phyloP scores from a whole-genome alignment of 176 grass and related monocot genomes.

The Cenchrus purpureus region DNA sequence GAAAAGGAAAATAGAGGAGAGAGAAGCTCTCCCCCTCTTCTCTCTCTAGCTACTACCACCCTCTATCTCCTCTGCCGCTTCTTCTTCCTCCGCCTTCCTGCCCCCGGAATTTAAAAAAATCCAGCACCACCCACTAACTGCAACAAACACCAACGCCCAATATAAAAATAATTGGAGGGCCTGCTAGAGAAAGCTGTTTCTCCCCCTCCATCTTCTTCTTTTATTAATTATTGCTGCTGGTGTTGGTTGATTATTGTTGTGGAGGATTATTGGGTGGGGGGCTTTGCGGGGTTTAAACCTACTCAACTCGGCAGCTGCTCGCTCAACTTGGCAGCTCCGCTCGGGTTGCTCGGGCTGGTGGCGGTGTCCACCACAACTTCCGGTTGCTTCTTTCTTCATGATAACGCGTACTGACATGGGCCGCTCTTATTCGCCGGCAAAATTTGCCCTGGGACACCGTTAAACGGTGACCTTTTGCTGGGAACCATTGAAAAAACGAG shows the following conservation, averaged over 20 bases:
- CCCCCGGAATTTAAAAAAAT: neutral
- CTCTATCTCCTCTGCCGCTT: neutral
- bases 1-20: conserved; percentile 35
- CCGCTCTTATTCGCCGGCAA: conserved; percentile 2
- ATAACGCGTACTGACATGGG: conserved; percentile 41
- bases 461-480: too few species aligned
- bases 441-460: too few species aligned
- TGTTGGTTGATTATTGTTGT: conserved; percentile 30
- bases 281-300: conserved; percentile 46
- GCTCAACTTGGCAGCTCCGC: conserved; percentile 18
- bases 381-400: conserved; percentile 45
- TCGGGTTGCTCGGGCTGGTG: neutral
- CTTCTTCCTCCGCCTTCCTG: neutral
- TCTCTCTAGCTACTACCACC: neutral
- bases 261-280: conserved; percentile 53
- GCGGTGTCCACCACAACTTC: conserved; percentile 50
- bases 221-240: conserved; percentile 25
- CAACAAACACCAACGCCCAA: conserved; percentile 42
- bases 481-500: too few species aligned
- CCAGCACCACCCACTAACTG: conserved; percentile 41
- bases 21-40: neutral
- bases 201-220: neutral
- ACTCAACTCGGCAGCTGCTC: neutral
- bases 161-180: conserved; percentile 41
- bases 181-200: conserved; percentile 14